These are phyloP conservation scores for Lepiota subincarnata DNA, from an alignment of 768 basidiomycete species.

Conservation along the genomic window DNA sequence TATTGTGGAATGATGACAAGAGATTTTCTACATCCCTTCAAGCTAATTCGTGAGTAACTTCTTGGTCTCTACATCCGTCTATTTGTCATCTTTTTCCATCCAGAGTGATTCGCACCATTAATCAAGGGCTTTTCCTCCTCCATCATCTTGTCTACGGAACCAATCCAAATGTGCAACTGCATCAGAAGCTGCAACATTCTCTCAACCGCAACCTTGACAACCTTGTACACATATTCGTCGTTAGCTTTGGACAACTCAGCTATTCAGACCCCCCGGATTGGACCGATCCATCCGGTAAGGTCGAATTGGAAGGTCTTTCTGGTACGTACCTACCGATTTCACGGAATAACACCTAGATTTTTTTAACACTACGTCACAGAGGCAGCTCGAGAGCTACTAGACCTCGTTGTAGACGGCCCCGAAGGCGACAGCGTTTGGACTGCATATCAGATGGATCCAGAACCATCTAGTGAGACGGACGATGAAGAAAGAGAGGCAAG, in stretches of 20 bases:
- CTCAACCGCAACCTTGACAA: conserved; percentile 55
- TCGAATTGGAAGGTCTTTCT: conserved; percentile 40
- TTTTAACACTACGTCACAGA: conserved; percentile 31
- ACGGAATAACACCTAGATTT: background rate
- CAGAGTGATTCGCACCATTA: conserved; percentile 49
- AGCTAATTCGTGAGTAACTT: conserved; percentile 37
- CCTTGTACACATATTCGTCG: conserved; percentile 64
- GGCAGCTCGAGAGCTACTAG: conserved; percentile 55
- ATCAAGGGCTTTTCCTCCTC: conserved; percentile 54
- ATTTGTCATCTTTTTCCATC: background rate
- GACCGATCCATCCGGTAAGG: conserved; percentile 37
- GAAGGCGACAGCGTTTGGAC: conserved; percentile 65
- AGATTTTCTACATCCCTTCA: conserved; percentile 6
- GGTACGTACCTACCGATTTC: conserved; percentile 33
- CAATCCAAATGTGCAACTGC: conserved; percentile 47
- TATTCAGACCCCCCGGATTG: conserved; percentile 66
- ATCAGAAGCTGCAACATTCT: conserved; percentile 54
- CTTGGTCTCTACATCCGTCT: background rate
- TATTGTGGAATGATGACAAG: conserved; percentile 67
- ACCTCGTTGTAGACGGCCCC: conserved; percentile 67
- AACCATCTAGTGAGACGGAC: conserved; percentile 40
- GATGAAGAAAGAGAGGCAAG: conserved; percentile 59
- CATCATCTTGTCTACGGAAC: conserved; percentile 57
- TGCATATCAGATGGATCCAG: conserved; percentile 48
- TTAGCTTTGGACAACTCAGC: conserved; percentile 72